Base-by-base conservation (phyloP, 75 land plant species). In the Selaginella moellendorffii region DNA sequence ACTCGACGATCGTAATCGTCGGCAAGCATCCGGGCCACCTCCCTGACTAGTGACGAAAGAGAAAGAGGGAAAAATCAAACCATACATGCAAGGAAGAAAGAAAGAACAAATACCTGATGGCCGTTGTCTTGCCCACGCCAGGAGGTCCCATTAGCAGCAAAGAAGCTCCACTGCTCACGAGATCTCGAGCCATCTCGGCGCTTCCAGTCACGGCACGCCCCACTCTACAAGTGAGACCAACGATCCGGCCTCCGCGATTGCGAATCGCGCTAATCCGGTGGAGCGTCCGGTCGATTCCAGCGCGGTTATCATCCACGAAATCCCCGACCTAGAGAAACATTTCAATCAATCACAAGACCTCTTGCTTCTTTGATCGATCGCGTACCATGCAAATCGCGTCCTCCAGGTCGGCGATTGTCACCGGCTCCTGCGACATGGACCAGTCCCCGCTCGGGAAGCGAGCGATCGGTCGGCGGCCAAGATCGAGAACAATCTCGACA, bases 281-380 rank as follows among this genome's bases (percentile, higher is more conserved):
- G 19, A 92, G 65, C 1, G 97, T 88, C 14, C 73, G 80, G 66
- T 92, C 76, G 42, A 92, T 92, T 1, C 97, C 97, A 14, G 97
- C 84, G 0, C 97, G 67, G 73, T 92, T 92, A 64, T 92, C 97
- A 62, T 87, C 97, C 24, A 82, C 80, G 63, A 92, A 92, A 0
- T 85, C 97, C 27, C 97, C 93, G 36, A 88, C 93, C 97, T 92
- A 76, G n/a, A n/a, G n/a, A n/a, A n/a, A n/a, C n/a, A n/a, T n/a
- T n/a, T n/a, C n/a, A n/a, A n/a, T n/a, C n/a, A n/a, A n/a, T n/a
- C n/a, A n/a, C n/a, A n/a, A n/a, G n/a, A n/a, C n/a, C n/a, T n/a
- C n/a, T n/a, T n/a, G n/a, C n/a, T n/a, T n/a, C n/a, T n/a, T n/a
- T n/a, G n/a, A n/a, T n/a, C n/a, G n/a, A n/a, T n/a, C 24, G 25